Percentiles rank a stretch among this genome's conserved stretches.
Conservation (phyloP, 257 asterid species). For the Leonotis leonurus region DNA sequence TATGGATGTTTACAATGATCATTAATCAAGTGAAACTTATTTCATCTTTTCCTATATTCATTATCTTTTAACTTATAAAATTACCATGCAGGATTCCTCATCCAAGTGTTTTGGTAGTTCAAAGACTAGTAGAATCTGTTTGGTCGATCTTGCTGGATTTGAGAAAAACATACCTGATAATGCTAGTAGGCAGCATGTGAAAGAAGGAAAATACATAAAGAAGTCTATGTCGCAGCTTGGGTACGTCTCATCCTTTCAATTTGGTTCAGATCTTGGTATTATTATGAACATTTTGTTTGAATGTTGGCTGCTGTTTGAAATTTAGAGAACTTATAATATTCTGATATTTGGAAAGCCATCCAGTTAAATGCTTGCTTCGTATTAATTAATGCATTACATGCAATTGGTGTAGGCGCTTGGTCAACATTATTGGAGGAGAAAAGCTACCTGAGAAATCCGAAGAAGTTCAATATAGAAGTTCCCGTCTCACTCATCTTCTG, state of each 20-base stretch:
- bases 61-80: neutral
- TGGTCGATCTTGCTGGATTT: slow-evolving; percentile 89
- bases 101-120: slow-evolving; percentile 91
- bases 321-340: too few relatives aligned
- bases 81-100: slow-evolving; percentile 61
- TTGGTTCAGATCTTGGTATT: neutral
- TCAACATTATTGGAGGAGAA: slow-evolving; percentile 50
- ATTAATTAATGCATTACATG: slow-evolving; percentile 11
- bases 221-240: slow-evolving; percentile 89
- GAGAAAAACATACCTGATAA: slow-evolving; percentile 63
- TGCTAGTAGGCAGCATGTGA: slow-evolving; percentile 56
- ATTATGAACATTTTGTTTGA: neutral
- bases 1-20: neutral
- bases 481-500: slow-evolving; percentile 67
- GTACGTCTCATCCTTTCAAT: slow-evolving; percentile 36
- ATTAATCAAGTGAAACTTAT: too few relatives aligned
- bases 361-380: too few relatives aligned
- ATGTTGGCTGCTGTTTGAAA: neutral
- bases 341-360: too few relatives aligned
- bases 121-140: slow-evolving; percentile 79
- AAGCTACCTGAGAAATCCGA: slow-evolving; percentile 34
- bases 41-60: neutral
- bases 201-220: slow-evolving; percentile 79
- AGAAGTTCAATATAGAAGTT: slow-evolving; percentile 41
- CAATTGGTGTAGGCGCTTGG: slow-evolving; percentile 58